A percentile compares a stretch with the other conserved stretches of the same genome.
Conservation (phyloP, 2,329 filamentous ascomycete genomes). For the Stachybotrys echinatus region DNA sequence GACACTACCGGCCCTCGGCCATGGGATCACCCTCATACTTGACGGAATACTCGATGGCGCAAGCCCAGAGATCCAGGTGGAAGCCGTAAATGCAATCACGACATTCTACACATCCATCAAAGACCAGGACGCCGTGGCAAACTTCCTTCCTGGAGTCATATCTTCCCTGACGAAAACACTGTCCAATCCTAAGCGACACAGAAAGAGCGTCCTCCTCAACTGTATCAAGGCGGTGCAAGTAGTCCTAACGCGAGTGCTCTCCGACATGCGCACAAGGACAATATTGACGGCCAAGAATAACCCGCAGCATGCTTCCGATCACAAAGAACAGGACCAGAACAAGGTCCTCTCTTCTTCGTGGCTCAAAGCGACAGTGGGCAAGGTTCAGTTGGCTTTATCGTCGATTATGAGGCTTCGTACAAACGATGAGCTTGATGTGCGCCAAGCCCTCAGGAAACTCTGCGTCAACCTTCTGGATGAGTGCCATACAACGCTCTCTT, state of each 20-base stretch:
- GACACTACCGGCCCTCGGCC: constrained; percentile 73
- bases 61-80: constrained; percentile 64
- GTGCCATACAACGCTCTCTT: constrained; percentile 66
- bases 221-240: constrained; percentile 54
- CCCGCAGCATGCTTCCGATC: constrained; percentile 9
- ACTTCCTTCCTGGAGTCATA: constrained; percentile 81
- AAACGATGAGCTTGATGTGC: constrained; percentile 66
- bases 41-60: constrained; percentile 63
- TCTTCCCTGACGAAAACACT: constrained; percentile 75
- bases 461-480: constrained; percentile 74
- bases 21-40: constrained; percentile 74
- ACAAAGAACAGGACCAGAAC: constrained; percentile 9
- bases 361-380: constrained; percentile 73
- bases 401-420: constrained; percentile 71
- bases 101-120: constrained; percentile 59
- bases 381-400: constrained; percentile 78
- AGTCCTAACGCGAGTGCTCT: constrained; percentile 49
- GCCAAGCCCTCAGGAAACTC: constrained; percentile 59
- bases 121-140: constrained; percentile 71
- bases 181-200: constrained; percentile 58
- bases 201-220: constrained; percentile 54
- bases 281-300: constrained; percentile 29
- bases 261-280: constrained; percentile 49
- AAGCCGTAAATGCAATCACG: constrained; percentile 61
- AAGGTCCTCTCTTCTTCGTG: constrained; percentile 51